Evolutionary conservation across 345 rosid species (phyloP), one percentile per base, ranked within the genome.

Genomic region (Camelina laxa): DNA sequence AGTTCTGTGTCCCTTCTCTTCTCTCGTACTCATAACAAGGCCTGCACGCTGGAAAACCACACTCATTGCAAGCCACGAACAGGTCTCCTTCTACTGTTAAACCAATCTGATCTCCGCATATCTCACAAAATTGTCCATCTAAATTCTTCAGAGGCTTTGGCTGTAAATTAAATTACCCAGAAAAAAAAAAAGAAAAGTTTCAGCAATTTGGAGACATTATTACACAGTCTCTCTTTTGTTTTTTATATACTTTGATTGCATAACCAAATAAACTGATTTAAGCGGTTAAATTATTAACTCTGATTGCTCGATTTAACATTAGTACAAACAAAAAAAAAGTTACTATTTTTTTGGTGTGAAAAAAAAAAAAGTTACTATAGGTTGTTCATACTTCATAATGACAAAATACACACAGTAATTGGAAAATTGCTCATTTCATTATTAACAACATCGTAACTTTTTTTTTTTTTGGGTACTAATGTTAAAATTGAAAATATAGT

Each of bases 1-100:
- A 95, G 33, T 77, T 70, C 57, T 95, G 97, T 11, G 87, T 85
- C 8, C 99, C 99, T 84, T 95, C 99, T 61, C 99, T 79, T 27
- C 97, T 82, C 85, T 95, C 99, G 71, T 95, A 95, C 87, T 90
- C 99, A 44, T 90, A 92, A 79, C 99, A 95, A 60, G 99, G 97
- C 71, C 97, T 85, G 50, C 97, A 95, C 63, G 78, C 96, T 0
- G 99, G 99, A 50, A 95, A 92, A 31, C 96, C 99, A 59, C 99
- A 95, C 85, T 95, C 99, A 17, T 95, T 89, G 87, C 99, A 95
- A 13, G 98, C 99, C 11, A 95, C 97, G 30, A 95, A 95, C 53
- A 95, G 69, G 78, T 95, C 99, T 76, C 98, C 98, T 13, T 92
- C 98, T 13, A 85, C 97, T 6, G 91, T 95, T 9, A 92, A 50